phyloP scores from a whole-genome alignment of 345 rosid species.

The Geranium brycei region DNA sequence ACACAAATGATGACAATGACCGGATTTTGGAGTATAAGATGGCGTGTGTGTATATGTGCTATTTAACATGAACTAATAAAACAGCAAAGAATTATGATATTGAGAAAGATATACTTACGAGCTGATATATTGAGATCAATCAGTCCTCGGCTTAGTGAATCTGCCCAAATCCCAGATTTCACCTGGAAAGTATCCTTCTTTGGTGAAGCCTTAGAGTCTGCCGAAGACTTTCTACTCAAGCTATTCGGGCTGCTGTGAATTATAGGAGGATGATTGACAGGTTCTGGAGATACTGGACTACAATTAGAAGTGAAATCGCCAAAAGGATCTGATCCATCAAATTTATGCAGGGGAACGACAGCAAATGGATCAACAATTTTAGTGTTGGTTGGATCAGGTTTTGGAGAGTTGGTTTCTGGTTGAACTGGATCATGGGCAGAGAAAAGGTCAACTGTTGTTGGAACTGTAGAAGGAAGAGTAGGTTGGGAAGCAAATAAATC shows the following conservation, averaged over 20 bases:
- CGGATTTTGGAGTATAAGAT: background rate
- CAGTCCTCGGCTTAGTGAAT: constrained; percentile 89
- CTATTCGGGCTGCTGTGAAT: constrained; percentile 24
- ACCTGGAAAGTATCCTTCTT: constrained; percentile 66
- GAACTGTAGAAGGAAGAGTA: constrained; percentile 32
- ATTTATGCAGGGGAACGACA: constrained; percentile 31
- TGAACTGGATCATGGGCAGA: constrained; percentile 37
- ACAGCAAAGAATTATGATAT: background rate
- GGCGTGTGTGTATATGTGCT: background rate
- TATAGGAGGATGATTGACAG: constrained; percentile 24
- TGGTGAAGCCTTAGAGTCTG: constrained; percentile 26
- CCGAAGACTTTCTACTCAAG: constrained; percentile 25
- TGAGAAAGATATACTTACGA: constrained; percentile 42
- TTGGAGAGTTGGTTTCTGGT: constrained; percentile 34
- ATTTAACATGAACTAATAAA: too few relatives aligned
- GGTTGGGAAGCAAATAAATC: constrained; percentile 46
- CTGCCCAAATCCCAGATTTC: constrained; percentile 96
- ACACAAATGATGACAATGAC: background rate
- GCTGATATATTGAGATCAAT: constrained; percentile 97
- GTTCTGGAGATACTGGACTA: constrained; percentile 29
- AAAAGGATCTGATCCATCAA: constrained; percentile 26
- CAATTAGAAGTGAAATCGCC: constrained; percentile 61
- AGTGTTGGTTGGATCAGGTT: constrained; percentile 22
- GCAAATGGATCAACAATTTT: constrained; percentile 71
- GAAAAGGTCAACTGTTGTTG: constrained; percentile 52